phyloP scores from a whole-genome alignment of 176 grass and related monocot genomes.

The Thalia dealbata region DNA sequence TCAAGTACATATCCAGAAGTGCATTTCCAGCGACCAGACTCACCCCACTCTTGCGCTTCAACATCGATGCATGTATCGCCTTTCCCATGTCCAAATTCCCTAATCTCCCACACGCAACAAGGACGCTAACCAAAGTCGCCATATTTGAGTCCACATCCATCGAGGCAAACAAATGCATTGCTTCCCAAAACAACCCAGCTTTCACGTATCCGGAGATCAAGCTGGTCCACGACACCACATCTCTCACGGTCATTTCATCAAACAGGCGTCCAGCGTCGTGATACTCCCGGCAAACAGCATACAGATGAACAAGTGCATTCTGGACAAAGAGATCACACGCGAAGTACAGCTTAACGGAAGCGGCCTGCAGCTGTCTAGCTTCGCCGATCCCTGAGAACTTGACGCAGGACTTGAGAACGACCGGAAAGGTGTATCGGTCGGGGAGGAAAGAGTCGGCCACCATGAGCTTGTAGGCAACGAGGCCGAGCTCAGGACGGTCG shows the following conservation, averaged over 20 bases:
- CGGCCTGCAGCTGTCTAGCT: slow-evolving; percentile 24
- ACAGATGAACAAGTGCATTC: slow-evolving; percentile 36
- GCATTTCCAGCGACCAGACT: slow-evolving; percentile 27
- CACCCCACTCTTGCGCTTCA: slow-evolving; percentile 22
- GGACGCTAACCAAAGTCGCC: slow-evolving; percentile 20
- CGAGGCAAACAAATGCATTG: slow-evolving; percentile 14
- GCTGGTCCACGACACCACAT: slow-evolving; percentile 37
- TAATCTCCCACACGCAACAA: slow-evolving; percentile 30
- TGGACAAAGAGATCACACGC: slow-evolving; percentile 16
- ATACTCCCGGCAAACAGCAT: slow-evolving; percentile 11
- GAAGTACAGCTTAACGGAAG: slow-evolving; percentile 24
- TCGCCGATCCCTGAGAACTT: slow-evolving; percentile 21
- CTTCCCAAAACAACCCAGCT: slow-evolving; percentile 18
- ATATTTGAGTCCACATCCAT: slow-evolving; percentile 25
- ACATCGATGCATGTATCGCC: slow-evolving; percentile 21
- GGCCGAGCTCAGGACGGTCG: slow-evolving; percentile 4
- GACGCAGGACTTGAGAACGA: slow-evolving; percentile 33
- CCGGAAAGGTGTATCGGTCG: slow-evolving; percentile 22
- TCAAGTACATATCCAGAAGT: slow-evolving; percentile 39
- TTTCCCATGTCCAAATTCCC: slow-evolving; percentile 12
- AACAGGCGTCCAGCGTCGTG: slow-evolving; percentile 29
- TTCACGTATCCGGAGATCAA: slow-evolving; percentile 24
- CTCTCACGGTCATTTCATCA: slow-evolving; percentile 36
- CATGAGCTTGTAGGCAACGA: slow-evolving; percentile 19
- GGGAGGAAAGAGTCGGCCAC: background rate